Base-by-base conservation (phyloP, 306 rosid genomes). In the Astragalus membranaceus region DNA sequence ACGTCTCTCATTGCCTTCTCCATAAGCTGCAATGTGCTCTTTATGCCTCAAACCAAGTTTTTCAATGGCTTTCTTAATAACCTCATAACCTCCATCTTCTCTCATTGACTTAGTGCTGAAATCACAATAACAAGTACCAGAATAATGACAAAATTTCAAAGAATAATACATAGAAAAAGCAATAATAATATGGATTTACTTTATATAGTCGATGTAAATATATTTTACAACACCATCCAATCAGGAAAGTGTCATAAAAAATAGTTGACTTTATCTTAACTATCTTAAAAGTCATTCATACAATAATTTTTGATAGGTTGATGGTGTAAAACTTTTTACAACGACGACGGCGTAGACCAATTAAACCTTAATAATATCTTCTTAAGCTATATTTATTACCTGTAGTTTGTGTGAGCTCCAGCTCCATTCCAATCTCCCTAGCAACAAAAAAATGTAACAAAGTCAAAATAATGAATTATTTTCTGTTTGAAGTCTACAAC, bases 391-490 rank as follows among this genome's bases (percentile, higher is more conserved):
- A n/a, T 3, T 12, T 5, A 4, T 55, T 78, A 85, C 89, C 89
- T 85, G 13, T 82, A 85, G 75, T 85, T 85, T 61, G 85, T 3
- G 77, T 85, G 89, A 77, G 89, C 89, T 0, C 89, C 89, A 65
- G 89, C 89, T 67, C 89, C 89, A 85, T 85, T 85, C 89, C 89
- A 85, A 6, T 85, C 89, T 10, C 89, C 85, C 82, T 76, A 61
- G 15, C 54, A 79, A 51, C 13, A 73, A 73, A 26, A 26, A 11
- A 51, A 63, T 23, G 14, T 10, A 8, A 30, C 16, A 48, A 58
- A 44, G 30, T 80, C 41, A 68, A 47, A 29, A 44, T 54, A 10
- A 2, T 32, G 12, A 79, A 71, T 42, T 2, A 49, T 12, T 54
- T 60, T 10, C 17, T 5, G 0, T 11, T 51, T 46, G 7, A 69